These are phyloP conservation scores for Clonostachys rhizophaga DNA, from an alignment of 2,329 filamentous ascomycete species.

Conservation along the genomic window DNA sequence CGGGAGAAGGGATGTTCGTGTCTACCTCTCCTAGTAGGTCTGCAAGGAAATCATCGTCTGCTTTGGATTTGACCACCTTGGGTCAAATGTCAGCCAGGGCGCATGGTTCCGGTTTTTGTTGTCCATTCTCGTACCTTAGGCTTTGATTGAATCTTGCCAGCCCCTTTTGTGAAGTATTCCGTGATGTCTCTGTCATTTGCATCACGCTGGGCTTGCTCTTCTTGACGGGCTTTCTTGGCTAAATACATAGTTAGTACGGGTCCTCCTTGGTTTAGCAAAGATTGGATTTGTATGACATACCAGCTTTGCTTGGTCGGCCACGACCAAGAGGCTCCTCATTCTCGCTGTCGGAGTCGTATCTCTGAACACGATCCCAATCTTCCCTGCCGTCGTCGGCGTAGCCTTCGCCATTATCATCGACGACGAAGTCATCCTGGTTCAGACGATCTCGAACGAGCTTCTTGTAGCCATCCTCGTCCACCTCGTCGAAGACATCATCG, in stretches of 20 bases:
- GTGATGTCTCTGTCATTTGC: constrained; percentile 89
- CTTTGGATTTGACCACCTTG: constrained; percentile 73
- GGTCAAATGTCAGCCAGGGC: constrained; percentile 1
- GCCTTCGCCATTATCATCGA: constrained; percentile 95
- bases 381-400: constrained; percentile 96
- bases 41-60: constrained; percentile 83
- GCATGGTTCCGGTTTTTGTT: constrained; percentile 5
- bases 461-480: constrained; percentile 96
- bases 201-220: constrained; percentile 79
- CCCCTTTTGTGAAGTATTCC: constrained; percentile 86
- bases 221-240: constrained; percentile 86
- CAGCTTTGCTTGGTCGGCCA: constrained; percentile 44
- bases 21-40: constrained; percentile 86
- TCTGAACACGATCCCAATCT: constrained; percentile 77
- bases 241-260: background rate
- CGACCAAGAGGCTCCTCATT: constrained; percentile 25
- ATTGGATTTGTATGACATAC: constrained; percentile 23
- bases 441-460: constrained; percentile 86
- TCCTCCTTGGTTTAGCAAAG: too few species aligned
- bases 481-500: constrained; percentile 85
- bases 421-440: constrained; percentile 94
- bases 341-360: constrained; percentile 72
- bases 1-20: constrained; percentile 55
- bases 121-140: constrained; percentile 58
- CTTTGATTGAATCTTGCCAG: constrained; percentile 63